Base-by-base conservation (phyloP, 768 basidiomycete species). In the Udeniomyces megalosporus region DNA sequence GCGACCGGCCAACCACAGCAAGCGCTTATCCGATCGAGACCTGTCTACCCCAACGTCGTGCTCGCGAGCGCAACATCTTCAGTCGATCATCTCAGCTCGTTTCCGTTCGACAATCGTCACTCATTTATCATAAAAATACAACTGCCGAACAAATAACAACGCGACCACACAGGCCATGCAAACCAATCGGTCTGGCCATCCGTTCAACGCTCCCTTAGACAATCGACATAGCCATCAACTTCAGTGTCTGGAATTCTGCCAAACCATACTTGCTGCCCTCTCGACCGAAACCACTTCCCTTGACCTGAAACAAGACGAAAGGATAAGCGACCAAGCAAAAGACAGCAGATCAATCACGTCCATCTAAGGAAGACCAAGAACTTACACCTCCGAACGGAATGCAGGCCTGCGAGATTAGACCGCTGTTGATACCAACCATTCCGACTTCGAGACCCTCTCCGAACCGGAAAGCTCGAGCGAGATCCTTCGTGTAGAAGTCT, bases 401-500 rank as follows among this genome's bases (percentile, higher is more conserved):
- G 15, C 77, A 77, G 29, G 84, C 84, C 71, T 84, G 82, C 61
- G 84, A 86, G 70, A 93, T 81, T 60, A 83, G 55, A 3, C 85
- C 85, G 1, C 87, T 87, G 73, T 91, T 91, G 52, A 80, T 78
- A 34, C 86, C 88, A 26, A 92, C 88, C 83, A 84, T 96, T 4
- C 92, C 93, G 6, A 92, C 89, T 74, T 99, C 89, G 31, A 97
- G 77, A 67, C 79, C 84, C 76, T 95, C 95, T 17, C 92, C 89
- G 20, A 99, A 91, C 46, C 93, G 80, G 87, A 88, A 96, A 47
- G 88, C 84, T 44, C 92, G 76, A 3, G 88, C 86, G 5, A 95
- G 78, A 71, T 97, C 93, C 44, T 81, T 74, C 38, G 82, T 80
- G 78, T 83, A 99, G 78, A 97, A 92, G 75, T 96, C 95, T 32